Evolutionary conservation across 1,284 basidiomycete genomes (phyloP), one percentile per base, ranked within the genome.

Genomic region (Melampsora abietis-canadensis): DNA sequence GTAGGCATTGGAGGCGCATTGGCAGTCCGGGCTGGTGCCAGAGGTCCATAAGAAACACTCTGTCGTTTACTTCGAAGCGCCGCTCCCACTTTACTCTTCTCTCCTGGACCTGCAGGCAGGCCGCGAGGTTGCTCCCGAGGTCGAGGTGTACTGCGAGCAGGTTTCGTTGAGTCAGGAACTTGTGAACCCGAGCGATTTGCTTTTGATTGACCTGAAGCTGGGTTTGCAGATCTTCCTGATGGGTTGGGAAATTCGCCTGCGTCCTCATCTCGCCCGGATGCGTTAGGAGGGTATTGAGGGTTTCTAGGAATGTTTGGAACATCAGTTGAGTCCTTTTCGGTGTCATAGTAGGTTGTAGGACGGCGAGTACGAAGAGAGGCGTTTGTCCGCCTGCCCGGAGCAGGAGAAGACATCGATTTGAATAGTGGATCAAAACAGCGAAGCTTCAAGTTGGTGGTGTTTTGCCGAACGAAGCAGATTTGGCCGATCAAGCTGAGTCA

Each of bases 41-140:
- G 24, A 21, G 77, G 66, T 15, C 75, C 74, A 68, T 80, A 81
- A 47, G 78, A 78, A 54, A 81, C 78, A 47, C 77, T 78, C 70
- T 81, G 80, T 0, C 80, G 76, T 76, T 80, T 80, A 77, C 80
- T 81, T 66, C 80, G 77, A 21, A 81, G 72, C 3, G 73, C 73
- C 2, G 77, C 80, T 30, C 80, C 80, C 66, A 81, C 78, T 72
- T 79, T 80, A 65, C 47, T 73, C 27, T 73, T 73, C 63, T 73
- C 63, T 4, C 7, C 48, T 31, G 62, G 57, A 37, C 51, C 34
- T 17, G 51, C 48, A 54, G 51, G 51, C 6, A 54, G 51, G 1
- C 62, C 70, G 30, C 60, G 62, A 14, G 62, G 34, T 44, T 34
- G 31, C 40, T 46, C 19, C 19, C 21, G 31, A 24, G 37, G 63